Conservation (phyloP, 805 yeast genomes). For the Soucietia sequanensis region DNA sequence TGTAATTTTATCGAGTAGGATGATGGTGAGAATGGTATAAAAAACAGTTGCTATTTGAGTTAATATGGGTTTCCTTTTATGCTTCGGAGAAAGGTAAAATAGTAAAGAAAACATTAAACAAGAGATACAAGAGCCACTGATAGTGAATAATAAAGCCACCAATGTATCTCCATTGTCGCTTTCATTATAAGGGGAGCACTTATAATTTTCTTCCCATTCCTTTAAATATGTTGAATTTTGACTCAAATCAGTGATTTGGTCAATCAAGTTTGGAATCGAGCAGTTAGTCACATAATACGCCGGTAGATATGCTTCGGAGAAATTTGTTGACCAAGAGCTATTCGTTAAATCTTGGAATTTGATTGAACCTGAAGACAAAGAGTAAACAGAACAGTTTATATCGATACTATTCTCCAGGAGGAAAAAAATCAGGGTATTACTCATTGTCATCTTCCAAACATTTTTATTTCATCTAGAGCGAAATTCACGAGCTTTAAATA, state of each 20-base stretch:
- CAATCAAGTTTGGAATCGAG: slow-evolving; percentile 13
- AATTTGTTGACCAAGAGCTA: slow-evolving; percentile 12
- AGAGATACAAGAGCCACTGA: slow-evolving; percentile 55
- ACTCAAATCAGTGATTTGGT: not conserved
- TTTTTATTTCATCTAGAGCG: slow-evolving; percentile 2
- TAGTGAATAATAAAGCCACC: slow-evolving; percentile 49
- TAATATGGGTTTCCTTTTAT: slow-evolving; percentile 54
- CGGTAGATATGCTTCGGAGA: slow-evolving; percentile 26
- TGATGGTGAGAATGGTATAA: slow-evolving; percentile 54
- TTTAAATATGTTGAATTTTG: not conserved
- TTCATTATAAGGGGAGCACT: slow-evolving; percentile 33
- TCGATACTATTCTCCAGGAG: slow-evolving; percentile 16
- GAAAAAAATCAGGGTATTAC: slow-evolving; percentile 17
- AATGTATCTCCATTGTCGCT: slow-evolving; percentile 40
- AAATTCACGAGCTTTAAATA: slow-evolving; percentile 4
- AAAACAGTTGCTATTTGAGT: slow-evolving; percentile 59
- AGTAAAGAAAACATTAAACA: slow-evolving; percentile 71
- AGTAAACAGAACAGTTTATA: slow-evolving; percentile 38
- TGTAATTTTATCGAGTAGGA: slow-evolving; percentile 47
- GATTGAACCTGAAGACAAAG: slow-evolving; percentile 33
- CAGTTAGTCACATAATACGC: slow-evolving; percentile 51
- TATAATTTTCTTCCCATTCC: slow-evolving; percentile 3
- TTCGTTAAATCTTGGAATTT: slow-evolving; percentile 15
- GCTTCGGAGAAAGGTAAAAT: slow-evolving; percentile 47
- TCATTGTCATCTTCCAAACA: slow-evolving; percentile 10